phyloP scores from a whole-genome alignment of 768 basidiomycete species.

The Dacryopinax spathularia region DNA sequence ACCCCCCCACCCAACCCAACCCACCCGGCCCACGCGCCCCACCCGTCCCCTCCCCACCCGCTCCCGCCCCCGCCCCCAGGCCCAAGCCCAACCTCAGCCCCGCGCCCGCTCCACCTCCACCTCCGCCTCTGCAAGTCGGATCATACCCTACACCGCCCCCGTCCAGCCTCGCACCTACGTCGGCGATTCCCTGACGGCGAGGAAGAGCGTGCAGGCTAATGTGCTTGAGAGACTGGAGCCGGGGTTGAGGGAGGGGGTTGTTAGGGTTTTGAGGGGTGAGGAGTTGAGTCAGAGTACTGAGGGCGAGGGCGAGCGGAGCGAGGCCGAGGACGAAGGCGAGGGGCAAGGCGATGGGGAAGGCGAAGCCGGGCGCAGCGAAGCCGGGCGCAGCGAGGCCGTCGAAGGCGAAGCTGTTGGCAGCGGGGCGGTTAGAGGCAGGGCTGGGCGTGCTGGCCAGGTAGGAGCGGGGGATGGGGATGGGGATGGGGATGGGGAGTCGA shows the following conservation, averaged over 20 bases:
- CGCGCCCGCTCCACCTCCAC: no score
- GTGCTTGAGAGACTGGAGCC: background rate
- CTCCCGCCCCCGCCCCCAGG: background rate
- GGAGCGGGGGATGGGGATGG: no score
- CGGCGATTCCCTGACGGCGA: background rate
- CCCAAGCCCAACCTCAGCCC: no score
- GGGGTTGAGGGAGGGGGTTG: background rate
- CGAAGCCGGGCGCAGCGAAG: no score
- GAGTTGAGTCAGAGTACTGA: background rate
- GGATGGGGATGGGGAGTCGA: no score
- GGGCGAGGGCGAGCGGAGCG: background rate
- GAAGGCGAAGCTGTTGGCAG: no score
- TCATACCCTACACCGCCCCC: background rate
- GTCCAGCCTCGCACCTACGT: background rate
- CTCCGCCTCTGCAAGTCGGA: background rate
- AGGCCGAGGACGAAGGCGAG: background rate
- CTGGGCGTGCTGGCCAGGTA: no score
- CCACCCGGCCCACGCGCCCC: no score
- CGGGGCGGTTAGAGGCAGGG: no score
- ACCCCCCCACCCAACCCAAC: background rate
- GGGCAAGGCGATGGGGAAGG: no score
- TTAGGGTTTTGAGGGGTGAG: background rate
- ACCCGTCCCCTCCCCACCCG: background rate
- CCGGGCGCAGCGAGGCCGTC: no score
- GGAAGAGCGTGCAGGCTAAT: background rate